A percentile compares a stretch with the other conserved stretches of the same genome.
Evolutionary conservation across 768 basidiomycete species (phyloP).

Genomic region (Termitomyces sp.): DNA sequence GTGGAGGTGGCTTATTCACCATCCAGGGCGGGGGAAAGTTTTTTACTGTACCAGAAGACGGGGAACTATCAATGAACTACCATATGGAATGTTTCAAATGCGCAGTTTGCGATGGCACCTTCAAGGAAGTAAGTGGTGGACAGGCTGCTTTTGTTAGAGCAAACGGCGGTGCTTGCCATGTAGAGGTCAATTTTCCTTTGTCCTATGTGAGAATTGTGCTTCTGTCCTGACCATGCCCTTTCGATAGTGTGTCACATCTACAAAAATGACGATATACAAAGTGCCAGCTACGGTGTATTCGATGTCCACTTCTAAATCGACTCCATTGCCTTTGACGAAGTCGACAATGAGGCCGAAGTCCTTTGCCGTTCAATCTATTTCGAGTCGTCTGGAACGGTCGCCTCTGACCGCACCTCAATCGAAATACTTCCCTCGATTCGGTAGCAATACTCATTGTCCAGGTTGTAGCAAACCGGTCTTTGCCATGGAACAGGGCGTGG

Average conservation of each 20-base stretch:
- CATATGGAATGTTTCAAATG: slow-evolving; percentile 78
- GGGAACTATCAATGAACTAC: slow-evolving; percentile 50
- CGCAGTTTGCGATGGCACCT: slow-evolving; percentile 52
- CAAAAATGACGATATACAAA: slow-evolving; percentile 34
- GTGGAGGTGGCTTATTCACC: slow-evolving; percentile 51
- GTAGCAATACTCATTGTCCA: slow-evolving; percentile 58
- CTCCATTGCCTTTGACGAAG: slow-evolving; percentile 5
- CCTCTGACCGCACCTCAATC: slow-evolving; percentile 27
- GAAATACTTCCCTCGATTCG: slow-evolving; percentile 46
- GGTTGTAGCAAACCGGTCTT: slow-evolving; percentile 72
- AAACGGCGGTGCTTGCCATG: slow-evolving; percentile 61
- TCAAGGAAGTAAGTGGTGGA: slow-evolving; percentile 55
- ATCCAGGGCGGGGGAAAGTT: slow-evolving; percentile 55
- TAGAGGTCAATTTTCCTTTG: slow-evolving; percentile 32
- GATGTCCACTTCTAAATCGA: slow-evolving; percentile 2
- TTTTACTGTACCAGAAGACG: slow-evolving; percentile 61
- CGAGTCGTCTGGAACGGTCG: slow-evolving; percentile 35
- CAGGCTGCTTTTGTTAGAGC: slow-evolving; percentile 69
- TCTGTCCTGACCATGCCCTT: not conserved
- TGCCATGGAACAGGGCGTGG: slow-evolving; percentile 80
- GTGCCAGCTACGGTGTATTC: slow-evolving; percentile 19
- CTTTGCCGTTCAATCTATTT: slow-evolving; percentile 20
- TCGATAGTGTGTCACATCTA: slow-evolving; percentile 37
- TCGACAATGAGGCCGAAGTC: slow-evolving; percentile 8
- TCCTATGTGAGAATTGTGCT: not conserved